A percentile compares a stretch with the other conserved stretches of the same genome.
These are phyloP conservation scores for Elongisporangium anandrum DNA, from an alignment of 352 stramenopile genomes.

Conservation along the genomic window DNA sequence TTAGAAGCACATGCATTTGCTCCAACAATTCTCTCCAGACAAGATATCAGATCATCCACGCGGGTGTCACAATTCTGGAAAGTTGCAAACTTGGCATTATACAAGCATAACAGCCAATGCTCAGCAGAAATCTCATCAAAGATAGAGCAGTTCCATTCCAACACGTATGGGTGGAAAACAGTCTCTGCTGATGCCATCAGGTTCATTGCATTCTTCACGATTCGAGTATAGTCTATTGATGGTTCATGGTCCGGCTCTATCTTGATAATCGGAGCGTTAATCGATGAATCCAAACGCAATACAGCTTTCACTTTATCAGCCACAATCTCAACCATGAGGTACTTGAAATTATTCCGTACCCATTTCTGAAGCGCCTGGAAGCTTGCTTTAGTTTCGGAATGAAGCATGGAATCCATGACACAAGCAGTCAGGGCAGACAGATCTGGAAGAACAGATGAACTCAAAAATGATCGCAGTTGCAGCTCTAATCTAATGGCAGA, in stretches of 20 bases:
- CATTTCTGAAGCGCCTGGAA: neutral
- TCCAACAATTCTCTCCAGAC: slow-evolving; percentile 9
- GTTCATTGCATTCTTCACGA: neutral
- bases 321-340: neutral
- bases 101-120: slow-evolving; percentile 19
- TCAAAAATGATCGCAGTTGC: slow-evolving; percentile 28
- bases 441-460: slow-evolving; percentile 21
- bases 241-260: neutral
- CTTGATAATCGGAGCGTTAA: neutral
- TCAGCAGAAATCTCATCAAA: slow-evolving; percentile 18
- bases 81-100: neutral
- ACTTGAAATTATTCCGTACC: neutral
- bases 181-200: neutral
- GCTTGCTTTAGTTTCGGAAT: neutral
- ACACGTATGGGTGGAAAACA: neutral
- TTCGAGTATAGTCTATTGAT: neutral
- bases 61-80: neutral
- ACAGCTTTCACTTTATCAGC: neutral
- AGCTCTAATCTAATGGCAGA: slow-evolving; percentile 28
- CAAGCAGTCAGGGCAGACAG: slow-evolving; percentile 23
- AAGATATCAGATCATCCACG: slow-evolving; percentile 13
- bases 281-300: neutral
- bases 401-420: neutral
- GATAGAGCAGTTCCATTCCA: slow-evolving; percentile 9
- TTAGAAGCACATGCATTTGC: neutral